A percentile compares a stretch with the other conserved stretches of the same genome.
These are phyloP conservation scores for Aureococcus anophagefferens DNA, from an alignment of 108 stramenopile genomes.

Conservation along the genomic window DNA sequence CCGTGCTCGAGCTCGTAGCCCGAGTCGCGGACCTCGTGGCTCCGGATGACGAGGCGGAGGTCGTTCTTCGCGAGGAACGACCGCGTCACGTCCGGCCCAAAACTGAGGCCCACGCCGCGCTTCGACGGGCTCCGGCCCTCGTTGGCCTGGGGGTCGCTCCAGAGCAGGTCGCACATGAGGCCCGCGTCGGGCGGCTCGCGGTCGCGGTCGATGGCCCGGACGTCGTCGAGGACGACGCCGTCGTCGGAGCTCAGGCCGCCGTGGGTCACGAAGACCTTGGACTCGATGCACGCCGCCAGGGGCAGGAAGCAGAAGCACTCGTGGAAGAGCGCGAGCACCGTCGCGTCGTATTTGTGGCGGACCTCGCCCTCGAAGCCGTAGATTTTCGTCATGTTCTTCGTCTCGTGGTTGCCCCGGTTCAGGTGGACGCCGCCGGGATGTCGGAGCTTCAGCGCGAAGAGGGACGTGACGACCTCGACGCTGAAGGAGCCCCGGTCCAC, in stretches of 20 bases:
- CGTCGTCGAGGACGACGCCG: conserved; percentile 77
- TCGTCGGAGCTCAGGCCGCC: conserved; percentile 79
- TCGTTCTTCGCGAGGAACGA: conserved; percentile 71
- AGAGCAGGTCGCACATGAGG: conserved; percentile 91
- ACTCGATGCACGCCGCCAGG: conserved; percentile 66
- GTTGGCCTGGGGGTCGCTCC: conserved; percentile 97
- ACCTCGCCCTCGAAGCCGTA: conserved; percentile 99
- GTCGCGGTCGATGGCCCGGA: conserved; percentile 65
- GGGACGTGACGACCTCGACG: conserved; percentile 86
- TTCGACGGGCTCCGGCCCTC: conserved; percentile 78
- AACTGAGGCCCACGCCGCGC: conserved; percentile 89
- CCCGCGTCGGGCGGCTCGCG: conserved; percentile 84
- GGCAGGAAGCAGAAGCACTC: conserved; percentile 83
- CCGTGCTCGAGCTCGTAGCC: conserved; percentile 97
- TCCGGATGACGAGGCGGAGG: conserved; percentile 71
- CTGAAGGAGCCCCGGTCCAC: conserved; percentile 92
- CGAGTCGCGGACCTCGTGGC: conserved; percentile 95
- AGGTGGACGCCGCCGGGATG: conserved; percentile 71
- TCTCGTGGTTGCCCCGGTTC: conserved; percentile 94
- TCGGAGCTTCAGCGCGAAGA: conserved; percentile 73
- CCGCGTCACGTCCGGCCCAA: conserved; percentile 90
- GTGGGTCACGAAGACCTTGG: conserved; percentile 87
- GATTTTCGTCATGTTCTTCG: conserved; percentile 95
- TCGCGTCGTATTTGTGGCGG: conserved; percentile 91
- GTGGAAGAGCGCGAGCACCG: conserved; percentile 87